Conservation (phyloP, 2,329 filamentous ascomycete genomes). For the Colletotrichum nymphaeae region DNA sequence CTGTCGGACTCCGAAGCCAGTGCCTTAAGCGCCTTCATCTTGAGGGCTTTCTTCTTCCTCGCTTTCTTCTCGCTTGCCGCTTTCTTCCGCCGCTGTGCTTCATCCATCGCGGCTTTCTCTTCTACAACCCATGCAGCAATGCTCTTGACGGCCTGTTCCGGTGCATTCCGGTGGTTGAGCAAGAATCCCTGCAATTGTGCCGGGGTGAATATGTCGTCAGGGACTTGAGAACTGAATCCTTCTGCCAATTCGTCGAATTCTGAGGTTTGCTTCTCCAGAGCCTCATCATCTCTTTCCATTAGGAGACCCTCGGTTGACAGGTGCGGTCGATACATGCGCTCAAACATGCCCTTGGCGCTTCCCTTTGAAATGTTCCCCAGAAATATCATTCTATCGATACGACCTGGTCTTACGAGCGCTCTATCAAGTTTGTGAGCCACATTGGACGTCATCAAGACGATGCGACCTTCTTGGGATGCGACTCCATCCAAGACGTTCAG, state of each 20-base stretch:
- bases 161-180: slow-evolving; percentile 15
- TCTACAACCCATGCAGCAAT: slow-evolving; percentile 8
- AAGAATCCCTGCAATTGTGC: slow-evolving; percentile 30
- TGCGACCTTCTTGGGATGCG: slow-evolving; percentile 73
- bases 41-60: slow-evolving; percentile 22
- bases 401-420: slow-evolving; percentile 72
- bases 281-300: not conserved
- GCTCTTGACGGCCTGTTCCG: not conserved
- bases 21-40: slow-evolving; percentile 15
- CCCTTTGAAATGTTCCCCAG: slow-evolving; percentile 67
- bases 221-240: slow-evolving; percentile 14
- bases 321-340: slow-evolving; percentile 27
- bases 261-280: no score
- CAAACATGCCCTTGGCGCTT: slow-evolving; percentile 31
- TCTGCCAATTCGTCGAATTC: not conserved
- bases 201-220: slow-evolving; percentile 22
- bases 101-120: slow-evolving; percentile 26
- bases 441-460: slow-evolving; percentile 80
- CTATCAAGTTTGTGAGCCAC: slow-evolving; percentile 70
- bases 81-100: slow-evolving; percentile 14
- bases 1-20: not conserved
- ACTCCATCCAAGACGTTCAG: slow-evolving; percentile 78
- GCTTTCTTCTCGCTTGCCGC: slow-evolving; percentile 8
- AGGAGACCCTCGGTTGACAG: not conserved
- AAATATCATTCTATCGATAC: slow-evolving; percentile 76